Evolutionary conservation across 192 early-diverging fungal genomes (phyloP).

Genomic region (Backusella tarrabulga): DNA sequence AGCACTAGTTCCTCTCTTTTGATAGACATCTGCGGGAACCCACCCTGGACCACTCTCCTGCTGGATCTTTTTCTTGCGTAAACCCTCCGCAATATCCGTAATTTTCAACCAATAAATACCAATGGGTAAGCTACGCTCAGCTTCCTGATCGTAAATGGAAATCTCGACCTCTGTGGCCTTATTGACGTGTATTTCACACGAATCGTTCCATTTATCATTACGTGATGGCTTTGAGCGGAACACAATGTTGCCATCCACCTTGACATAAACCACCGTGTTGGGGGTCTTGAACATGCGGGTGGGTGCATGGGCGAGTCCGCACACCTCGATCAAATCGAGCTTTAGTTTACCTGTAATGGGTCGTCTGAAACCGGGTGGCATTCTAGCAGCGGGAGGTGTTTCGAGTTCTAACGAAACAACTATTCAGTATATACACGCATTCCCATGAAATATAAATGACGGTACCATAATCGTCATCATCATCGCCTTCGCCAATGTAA

Average conservation of each 20-base stretch:
- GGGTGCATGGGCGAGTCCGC: constrained; percentile 57
- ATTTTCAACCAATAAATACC: constrained; percentile 93
- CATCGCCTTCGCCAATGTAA: constrained; percentile 74
- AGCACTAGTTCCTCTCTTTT: neutral
- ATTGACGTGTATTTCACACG: constrained; percentile 86
- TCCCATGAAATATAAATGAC: neutral
- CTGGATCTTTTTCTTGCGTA: constrained; percentile 71
- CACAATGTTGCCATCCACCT: constrained; percentile 79
- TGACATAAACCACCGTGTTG: constrained; percentile 76
- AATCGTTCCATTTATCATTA: constrained; percentile 75
- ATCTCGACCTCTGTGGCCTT: constrained; percentile 93
- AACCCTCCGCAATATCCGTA: constrained; percentile 87
- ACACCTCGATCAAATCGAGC: constrained; percentile 61
- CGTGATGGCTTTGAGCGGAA: constrained; percentile 72
- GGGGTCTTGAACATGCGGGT: constrained; percentile 54
- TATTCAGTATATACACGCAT: neutral
- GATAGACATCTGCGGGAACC: constrained; percentile 44
- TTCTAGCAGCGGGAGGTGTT: constrained; percentile 41
- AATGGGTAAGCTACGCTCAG: constrained; percentile 69
- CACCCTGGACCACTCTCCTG: constrained; percentile 54
- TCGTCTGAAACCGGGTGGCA: constrained; percentile 62
- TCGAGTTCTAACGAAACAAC: constrained; percentile 31
- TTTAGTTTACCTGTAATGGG: constrained; percentile 73
- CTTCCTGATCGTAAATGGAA: constrained; percentile 81
- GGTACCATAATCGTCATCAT: constrained; percentile 64